phyloP scores from a whole-genome alignment of 495 filamentous ascomycete genomes.

The Elasticomyces elasticus region DNA sequence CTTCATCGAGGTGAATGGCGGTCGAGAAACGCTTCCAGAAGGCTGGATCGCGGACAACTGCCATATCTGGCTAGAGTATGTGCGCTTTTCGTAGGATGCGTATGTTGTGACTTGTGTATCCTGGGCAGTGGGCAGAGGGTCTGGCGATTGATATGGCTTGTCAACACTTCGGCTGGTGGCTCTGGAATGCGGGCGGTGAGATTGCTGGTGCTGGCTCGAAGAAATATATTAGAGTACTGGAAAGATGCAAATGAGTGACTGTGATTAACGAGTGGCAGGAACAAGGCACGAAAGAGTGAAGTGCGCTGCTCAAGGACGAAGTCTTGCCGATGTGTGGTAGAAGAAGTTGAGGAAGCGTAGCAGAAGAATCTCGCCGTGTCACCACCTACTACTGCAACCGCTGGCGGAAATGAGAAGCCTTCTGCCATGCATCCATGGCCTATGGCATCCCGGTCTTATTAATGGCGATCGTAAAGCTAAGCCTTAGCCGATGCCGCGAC shows the following conservation, averaged over 20 bases:
- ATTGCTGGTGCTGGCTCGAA: neutral
- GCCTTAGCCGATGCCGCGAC: neutral
- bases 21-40: constrained; percentile 55
- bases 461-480: neutral
- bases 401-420: neutral
- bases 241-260: neutral
- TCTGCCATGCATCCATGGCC: neutral
- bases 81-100: neutral
- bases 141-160: neutral
- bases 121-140: neutral
- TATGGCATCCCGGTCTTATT: neutral
- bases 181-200: neutral
- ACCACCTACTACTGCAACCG: neutral
- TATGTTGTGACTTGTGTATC: neutral
- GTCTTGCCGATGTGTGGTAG: neutral
- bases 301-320: neutral
- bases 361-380: neutral
- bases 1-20: constrained; percentile 44
- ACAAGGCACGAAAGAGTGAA: constrained; percentile 6
- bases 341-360: neutral
- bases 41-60: constrained; percentile 41
- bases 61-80: neutral
- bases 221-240: neutral
- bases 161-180: constrained; percentile 1
- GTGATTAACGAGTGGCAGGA: neutral